These are phyloP conservation scores for Paspalum vaginatum DNA, from an alignment of 176 grass and related monocot species.

Conservation along the genomic window DNA sequence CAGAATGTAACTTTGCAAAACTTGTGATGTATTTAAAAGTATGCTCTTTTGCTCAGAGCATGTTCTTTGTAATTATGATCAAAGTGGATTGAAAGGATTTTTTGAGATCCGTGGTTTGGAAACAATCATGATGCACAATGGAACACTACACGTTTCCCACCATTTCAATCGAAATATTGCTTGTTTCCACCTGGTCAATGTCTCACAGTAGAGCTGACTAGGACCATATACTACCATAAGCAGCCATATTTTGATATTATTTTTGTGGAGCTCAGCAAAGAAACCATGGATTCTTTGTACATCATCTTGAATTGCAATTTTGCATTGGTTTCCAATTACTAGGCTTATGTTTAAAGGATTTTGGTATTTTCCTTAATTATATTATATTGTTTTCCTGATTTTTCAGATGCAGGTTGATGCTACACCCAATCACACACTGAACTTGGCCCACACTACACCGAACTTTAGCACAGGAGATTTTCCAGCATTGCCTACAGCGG, in stretches of 20 bases:
- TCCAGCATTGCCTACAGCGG: slow-evolving; percentile 67
- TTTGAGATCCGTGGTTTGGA: background rate
- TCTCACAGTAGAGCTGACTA: background rate
- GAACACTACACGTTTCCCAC: background rate
- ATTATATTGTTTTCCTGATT: background rate
- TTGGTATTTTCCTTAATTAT: background rate
- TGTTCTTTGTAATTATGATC: background rate
- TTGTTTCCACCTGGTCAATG: background rate
- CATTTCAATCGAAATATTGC: background rate
- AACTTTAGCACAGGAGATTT: slow-evolving; percentile 82
- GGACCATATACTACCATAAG: background rate
- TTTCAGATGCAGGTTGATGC: slow-evolving; percentile 91
- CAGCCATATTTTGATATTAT: no score
- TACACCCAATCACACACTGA: slow-evolving; percentile 51
- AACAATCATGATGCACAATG: background rate
- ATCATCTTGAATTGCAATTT: background rate
- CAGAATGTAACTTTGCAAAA: background rate
- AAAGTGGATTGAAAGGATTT: background rate
- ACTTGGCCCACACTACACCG: slow-evolving; percentile 55
- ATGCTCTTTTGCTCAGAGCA: background rate
- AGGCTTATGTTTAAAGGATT: slow-evolving; percentile 3
- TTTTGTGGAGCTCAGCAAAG: slow-evolving; percentile 5
- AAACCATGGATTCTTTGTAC: background rate
- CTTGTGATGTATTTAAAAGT: background rate
- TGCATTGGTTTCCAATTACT: background rate